Percentiles rank a stretch among this genome's conserved stretches.
Conservation (phyloP, 768 basidiomycete genomes). For the Hemileccinum impolitum region DNA sequence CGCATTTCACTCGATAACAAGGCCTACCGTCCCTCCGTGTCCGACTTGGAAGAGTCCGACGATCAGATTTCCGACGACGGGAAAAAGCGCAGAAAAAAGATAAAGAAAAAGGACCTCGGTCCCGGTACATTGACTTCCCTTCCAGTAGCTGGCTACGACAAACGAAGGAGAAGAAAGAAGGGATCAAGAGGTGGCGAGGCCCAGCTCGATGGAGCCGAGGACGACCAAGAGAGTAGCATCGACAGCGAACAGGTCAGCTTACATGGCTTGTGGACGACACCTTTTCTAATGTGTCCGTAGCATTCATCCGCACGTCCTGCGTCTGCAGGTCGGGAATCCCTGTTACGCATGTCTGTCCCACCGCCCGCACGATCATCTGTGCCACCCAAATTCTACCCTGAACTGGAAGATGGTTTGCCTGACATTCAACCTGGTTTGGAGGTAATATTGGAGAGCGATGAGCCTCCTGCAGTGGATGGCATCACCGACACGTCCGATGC, state of each 20-base stretch:
- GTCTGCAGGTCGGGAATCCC: constrained; percentile 35
- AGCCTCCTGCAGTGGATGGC: constrained; percentile 36
- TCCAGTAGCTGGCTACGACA: constrained; percentile 65
- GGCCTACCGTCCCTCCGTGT: constrained; percentile 68
- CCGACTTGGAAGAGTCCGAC: constrained; percentile 65
- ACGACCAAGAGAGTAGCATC: constrained; percentile 42
- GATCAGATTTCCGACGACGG: constrained; percentile 55
- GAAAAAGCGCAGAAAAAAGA: constrained; percentile 48
- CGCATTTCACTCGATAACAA: constrained; percentile 78
- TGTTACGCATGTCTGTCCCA: constrained; percentile 35
- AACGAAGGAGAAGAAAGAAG: constrained; percentile 51
- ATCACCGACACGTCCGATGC: constrained; percentile 21
- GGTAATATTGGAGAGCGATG: constrained; percentile 65
- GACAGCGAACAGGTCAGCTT: constrained; percentile 41
- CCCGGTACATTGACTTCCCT: constrained; percentile 63
- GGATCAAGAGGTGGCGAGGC: constrained; percentile 42
- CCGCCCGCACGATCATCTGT: constrained; percentile 36
- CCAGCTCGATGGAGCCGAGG: constrained; percentile 39
- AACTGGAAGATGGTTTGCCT: constrained; percentile 22
- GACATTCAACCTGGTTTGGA: constrained; percentile 53
- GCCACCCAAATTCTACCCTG: constrained; percentile 20
- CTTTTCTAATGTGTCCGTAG: constrained; percentile 12
- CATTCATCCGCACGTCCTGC: constrained; percentile 27
- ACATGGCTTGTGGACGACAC: constrained; percentile 19
- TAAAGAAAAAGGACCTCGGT: constrained; percentile 46